These are phyloP conservation scores for Kurtzmaniella quercitrusa DNA, from an alignment of 1,139 yeast genomes.

Conservation along the genomic window DNA sequence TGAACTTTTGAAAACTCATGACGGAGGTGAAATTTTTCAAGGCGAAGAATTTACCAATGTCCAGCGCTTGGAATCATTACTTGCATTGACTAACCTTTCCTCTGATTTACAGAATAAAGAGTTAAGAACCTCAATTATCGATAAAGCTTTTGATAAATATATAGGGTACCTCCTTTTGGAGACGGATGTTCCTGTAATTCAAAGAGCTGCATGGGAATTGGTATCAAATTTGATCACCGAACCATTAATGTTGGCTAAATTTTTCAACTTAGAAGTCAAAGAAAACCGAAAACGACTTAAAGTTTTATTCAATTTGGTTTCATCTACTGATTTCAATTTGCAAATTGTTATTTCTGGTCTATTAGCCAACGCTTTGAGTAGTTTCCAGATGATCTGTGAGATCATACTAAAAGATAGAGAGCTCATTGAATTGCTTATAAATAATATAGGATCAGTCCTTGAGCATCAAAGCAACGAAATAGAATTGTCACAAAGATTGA, in stretches of 20 bases:
- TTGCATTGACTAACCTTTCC: constrained; percentile 49
- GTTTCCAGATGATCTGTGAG: constrained; percentile 40
- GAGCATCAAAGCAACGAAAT: constrained; percentile 22
- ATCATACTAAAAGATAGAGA: constrained; percentile 23
- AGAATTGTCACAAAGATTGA: constrained; percentile 33
- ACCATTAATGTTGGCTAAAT: constrained; percentile 45
- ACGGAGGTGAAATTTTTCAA: constrained; percentile 15
- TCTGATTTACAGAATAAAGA: constrained; percentile 21
- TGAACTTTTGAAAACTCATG: constrained; percentile 40
- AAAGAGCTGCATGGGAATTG: constrained; percentile 46
- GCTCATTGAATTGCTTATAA: constrained; percentile 22
- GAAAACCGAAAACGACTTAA: constrained; percentile 30
- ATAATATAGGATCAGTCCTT: constrained; percentile 22
- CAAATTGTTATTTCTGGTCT: constrained; percentile 44
- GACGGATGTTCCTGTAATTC: constrained; percentile 33
- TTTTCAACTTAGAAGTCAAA: constrained; percentile 40
- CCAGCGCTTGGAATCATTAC: constrained; percentile 42
- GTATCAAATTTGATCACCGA: constrained; percentile 42
- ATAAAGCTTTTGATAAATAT: constrained; percentile 31
- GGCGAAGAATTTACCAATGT: constrained; percentile 24
- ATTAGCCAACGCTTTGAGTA: constrained; percentile 48
- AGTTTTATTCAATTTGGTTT: constrained; percentile 35
- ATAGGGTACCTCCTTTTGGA: constrained; percentile 36
- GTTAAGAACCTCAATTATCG: constrained; percentile 28
- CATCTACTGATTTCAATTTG: constrained; percentile 31